These are phyloP conservation scores for Diaporthe nobilis DNA, from an alignment of 2,329 filamentous ascomycete species.

Conservation along the genomic window DNA sequence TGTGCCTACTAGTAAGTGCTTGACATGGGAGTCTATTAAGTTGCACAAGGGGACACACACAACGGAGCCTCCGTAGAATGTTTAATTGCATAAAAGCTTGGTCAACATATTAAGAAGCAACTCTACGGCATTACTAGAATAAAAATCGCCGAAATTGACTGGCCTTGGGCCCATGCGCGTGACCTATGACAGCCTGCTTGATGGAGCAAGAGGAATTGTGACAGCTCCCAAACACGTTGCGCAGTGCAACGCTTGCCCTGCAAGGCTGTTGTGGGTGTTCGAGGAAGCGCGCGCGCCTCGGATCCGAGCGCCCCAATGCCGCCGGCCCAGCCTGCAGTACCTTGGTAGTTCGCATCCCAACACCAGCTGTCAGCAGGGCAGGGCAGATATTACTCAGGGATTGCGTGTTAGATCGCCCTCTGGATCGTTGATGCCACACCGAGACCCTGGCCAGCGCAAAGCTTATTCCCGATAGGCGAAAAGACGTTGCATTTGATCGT, in stretches of 20 bases:
- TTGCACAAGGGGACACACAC: neutral
- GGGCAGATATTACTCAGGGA: neutral
- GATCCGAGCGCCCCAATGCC: conserved; percentile 15
- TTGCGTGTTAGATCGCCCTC: conserved; percentile 25
- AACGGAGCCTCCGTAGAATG: neutral
- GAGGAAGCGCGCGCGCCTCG: conserved; percentile 31
- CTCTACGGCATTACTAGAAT: neutral
- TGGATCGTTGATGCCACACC: conserved; percentile 23
- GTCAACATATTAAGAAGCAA: neutral
- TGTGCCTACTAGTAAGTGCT: neutral
- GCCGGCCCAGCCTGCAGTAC: neutral
- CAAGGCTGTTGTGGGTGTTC: conserved; percentile 6
- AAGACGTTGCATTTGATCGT: conserved; percentile 22
- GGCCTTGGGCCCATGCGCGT: neutral
- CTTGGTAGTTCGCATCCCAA: conserved; percentile 2
- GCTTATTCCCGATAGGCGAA: conserved; percentile 9
- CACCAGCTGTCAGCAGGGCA: conserved; percentile 3
- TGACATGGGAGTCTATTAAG: conserved; percentile 9
- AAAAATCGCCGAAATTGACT: conserved; percentile 9
- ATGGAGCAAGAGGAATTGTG: neutral
- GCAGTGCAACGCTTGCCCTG: neutral
- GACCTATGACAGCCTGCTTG: neutral
- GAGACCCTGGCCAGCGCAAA: neutral
- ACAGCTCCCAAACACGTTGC: conserved; percentile 26
- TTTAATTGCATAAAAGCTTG: conserved; percentile 30